A percentile compares a stretch with the other conserved stretches of the same genome.
Conservation (phyloP, 2,329 filamentous ascomycete genomes). For the Pseudocercospora fijiensis region DNA sequence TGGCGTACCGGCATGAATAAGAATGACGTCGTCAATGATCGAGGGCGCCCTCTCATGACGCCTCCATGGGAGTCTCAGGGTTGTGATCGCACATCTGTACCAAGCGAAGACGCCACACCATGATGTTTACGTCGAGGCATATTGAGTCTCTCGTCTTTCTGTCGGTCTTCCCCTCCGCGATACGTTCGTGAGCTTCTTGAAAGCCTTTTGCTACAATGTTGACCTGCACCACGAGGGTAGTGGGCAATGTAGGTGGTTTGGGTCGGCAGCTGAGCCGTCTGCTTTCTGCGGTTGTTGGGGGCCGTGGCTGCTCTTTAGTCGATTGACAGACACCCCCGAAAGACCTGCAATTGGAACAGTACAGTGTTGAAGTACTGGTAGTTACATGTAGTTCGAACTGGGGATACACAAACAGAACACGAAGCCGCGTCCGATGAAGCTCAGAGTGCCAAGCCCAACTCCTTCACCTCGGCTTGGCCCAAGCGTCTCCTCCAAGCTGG, state of each 20-base stretch:
- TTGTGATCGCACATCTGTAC: neutral
- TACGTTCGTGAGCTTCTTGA: neutral
- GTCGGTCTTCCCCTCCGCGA: neutral
- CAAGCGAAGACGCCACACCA: neutral
- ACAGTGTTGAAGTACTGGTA: neutral
- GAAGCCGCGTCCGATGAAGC: neutral
- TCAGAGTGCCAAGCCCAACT: neutral
- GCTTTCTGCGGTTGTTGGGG: no score
- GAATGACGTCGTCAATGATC: neutral
- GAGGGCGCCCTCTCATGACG: neutral
- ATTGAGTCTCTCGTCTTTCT: neutral
- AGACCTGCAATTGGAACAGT: no score
- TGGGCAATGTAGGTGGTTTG: no score
- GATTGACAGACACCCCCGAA: no score
- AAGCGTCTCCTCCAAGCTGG: neutral
- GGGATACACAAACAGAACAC: neutral
- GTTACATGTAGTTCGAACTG: no score
- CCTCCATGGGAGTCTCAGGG: neutral
- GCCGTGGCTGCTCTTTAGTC: no score
- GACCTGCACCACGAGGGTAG: no score
- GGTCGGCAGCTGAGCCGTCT: no score
- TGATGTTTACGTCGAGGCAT: neutral
- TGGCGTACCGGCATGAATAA: neutral
- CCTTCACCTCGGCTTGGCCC: neutral
- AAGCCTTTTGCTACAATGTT: neutral